Conservation (phyloP, 371 early-diverging fungal genomes). For the Encephalitozoon cuniculi region DNA sequence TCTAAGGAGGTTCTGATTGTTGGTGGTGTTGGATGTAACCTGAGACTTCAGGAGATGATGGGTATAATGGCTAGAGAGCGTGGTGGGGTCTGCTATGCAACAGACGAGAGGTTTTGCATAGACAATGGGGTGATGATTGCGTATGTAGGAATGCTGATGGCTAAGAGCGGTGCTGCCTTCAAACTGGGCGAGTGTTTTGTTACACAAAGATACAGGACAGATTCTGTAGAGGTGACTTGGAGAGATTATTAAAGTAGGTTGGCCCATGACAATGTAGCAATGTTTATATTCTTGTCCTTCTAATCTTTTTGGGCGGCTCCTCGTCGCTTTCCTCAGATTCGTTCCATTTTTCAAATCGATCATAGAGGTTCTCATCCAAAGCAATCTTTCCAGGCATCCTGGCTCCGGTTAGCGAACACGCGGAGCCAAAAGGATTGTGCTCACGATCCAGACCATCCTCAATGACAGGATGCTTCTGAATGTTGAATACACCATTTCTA, state of each 20-base stretch:
- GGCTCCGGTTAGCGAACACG: not conserved
- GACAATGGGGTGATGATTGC: constrained; percentile 99
- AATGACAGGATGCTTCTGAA: not conserved
- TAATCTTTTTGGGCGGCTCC: not conserved
- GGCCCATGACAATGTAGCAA: not conserved
- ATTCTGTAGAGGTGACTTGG: constrained; percentile 79
- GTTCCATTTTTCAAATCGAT: constrained; percentile 12
- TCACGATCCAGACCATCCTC: not conserved
- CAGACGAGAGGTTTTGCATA: constrained; percentile 92
- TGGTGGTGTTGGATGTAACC: constrained; percentile 91
- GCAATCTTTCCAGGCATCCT: not conserved
- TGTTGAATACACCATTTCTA: not conserved
- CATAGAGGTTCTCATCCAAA: not conserved
- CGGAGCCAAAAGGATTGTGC: not conserved
- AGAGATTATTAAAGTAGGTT: constrained; percentile 55
- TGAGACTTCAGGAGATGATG: constrained; percentile 93
- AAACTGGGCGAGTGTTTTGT: constrained; percentile 73
- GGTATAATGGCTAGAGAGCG: constrained; percentile 80
- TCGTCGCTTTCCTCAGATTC: not conserved
- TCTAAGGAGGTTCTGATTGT: constrained; percentile 84
- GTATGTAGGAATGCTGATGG: constrained; percentile 71
- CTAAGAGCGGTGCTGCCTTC: constrained; percentile 62
- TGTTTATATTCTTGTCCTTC: not conserved
- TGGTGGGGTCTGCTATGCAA: constrained; percentile 77
- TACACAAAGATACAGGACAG: constrained; percentile 83